A percentile compares a stretch with the other conserved stretches of the same genome.
phyloP scores from a whole-genome alignment of 1,139 yeast genomes.

The Pneumocystis murina region DNA sequence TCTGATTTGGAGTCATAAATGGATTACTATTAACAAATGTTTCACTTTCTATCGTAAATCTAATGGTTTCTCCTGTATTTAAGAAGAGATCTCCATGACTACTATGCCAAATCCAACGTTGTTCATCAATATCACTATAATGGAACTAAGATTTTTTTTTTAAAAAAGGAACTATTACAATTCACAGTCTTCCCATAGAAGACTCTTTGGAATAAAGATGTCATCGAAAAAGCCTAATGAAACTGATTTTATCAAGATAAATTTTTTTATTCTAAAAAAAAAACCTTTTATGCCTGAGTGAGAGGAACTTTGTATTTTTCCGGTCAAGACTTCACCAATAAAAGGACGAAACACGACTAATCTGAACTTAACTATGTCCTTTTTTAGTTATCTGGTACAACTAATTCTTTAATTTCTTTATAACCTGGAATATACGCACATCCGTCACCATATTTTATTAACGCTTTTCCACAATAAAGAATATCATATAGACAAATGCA shows the following conservation, averaged over 20 bases:
- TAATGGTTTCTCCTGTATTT: slow-evolving; percentile 78
- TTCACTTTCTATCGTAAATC: slow-evolving; percentile 84
- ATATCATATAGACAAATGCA: slow-evolving; percentile 77
- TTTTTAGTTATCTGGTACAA: background rate
- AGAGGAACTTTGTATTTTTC: slow-evolving; percentile 82
- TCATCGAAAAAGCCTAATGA: slow-evolving; percentile 83
- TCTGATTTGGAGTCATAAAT: slow-evolving; percentile 1
- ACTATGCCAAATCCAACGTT: slow-evolving; percentile 84
- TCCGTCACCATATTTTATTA: slow-evolving; percentile 92
- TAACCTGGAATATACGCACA: slow-evolving; percentile 53
- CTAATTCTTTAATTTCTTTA: background rate
- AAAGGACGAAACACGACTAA: slow-evolving; percentile 81
- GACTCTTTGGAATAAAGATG: slow-evolving; percentile 67
- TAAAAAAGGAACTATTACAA: slow-evolving; percentile 25
- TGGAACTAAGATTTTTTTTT: background rate
- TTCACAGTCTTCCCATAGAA: slow-evolving; percentile 64
- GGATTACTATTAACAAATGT: slow-evolving; percentile 65
- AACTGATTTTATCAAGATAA: slow-evolving; percentile 21
- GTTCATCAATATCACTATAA: slow-evolving; percentile 36
- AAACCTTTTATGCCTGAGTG: slow-evolving; percentile 65
- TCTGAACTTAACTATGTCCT: slow-evolving; percentile 41
- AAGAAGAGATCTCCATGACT: slow-evolving; percentile 59
- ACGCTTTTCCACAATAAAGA: slow-evolving; percentile 65
- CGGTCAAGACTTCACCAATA: slow-evolving; percentile 83
- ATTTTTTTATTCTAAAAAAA: background rate